Conservation (phyloP, 2,329 filamentous ascomycete genomes). For the Xylaria digitata region DNA sequence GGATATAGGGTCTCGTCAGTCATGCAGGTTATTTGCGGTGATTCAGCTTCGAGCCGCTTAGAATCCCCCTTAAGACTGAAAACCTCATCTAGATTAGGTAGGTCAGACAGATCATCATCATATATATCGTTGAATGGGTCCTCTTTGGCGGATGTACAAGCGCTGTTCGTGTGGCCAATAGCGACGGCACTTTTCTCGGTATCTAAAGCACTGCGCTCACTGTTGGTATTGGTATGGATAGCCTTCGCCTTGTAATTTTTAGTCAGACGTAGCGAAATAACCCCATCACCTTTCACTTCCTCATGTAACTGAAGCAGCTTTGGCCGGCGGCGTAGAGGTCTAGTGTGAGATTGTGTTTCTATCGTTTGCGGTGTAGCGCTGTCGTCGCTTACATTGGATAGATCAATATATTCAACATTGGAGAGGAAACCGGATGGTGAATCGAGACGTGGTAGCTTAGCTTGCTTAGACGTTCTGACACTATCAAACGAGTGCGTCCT, state of each 20-base stretch:
- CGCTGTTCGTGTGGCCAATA: not conserved
- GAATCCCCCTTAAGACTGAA: conserved; percentile 19
- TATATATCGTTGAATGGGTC: conserved; percentile 24
- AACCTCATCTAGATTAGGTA: conserved; percentile 44
- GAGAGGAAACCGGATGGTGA: conserved; percentile 23
- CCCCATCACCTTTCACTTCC: conserved; percentile 30
- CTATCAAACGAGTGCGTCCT: not conserved
- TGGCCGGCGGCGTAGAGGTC: conserved; percentile 16
- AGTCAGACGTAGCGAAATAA: conserved; percentile 25
- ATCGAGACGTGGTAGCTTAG: conserved; percentile 3
- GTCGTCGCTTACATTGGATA: conserved; percentile 40
- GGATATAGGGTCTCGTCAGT: conserved; percentile 47
- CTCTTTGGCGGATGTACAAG: conserved; percentile 1
- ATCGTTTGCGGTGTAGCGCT: not conserved
- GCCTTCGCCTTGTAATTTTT: conserved; percentile 24
- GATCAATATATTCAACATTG: conserved; percentile 47
- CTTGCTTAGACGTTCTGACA: conserved; percentile 19
- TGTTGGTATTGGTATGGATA: not conserved
- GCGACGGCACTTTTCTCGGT: not conserved
- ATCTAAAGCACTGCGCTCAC: not conserved
- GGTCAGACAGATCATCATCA: conserved; percentile 40
- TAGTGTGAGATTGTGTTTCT: not conserved
- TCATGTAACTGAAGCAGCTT: conserved; percentile 29
- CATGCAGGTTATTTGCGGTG: conserved; percentile 14
- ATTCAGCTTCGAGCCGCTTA: conserved; percentile 3